Evolutionary conservation across 2,329 filamentous ascomycete genomes (phyloP), one percentile per base, ranked within the genome.

Genomic region (Verticillium zaregamsianum): DNA sequence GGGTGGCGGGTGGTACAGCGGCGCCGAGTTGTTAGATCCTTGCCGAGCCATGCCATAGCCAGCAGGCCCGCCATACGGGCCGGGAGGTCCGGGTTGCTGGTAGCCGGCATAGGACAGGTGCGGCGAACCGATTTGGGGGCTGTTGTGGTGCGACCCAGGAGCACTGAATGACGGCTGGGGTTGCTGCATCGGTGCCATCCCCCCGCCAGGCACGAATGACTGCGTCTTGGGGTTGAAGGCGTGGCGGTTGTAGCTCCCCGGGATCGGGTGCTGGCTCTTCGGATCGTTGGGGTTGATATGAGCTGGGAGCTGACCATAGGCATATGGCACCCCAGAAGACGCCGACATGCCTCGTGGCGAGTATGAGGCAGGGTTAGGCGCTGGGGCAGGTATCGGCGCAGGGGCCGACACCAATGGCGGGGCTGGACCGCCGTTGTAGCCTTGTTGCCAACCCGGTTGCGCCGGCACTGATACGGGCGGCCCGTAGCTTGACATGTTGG

Each of bases 191-290:
- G 81, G 77, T 33, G 78, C 75, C 72, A 83, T 80, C 31, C 79
- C 77, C 20, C 76, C 74, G 32, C 65, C 80, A 2, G 94, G 94
- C 28, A 97, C 86, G 74, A 98, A 97, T 0, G 93, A 91, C 71
- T 96, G 91, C 17, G 91, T 97, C 77, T 96, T 93, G 1, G 93
- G 94, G 71, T 97, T 97, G 79, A 98, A 97, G 14, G 90, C 87
- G 68, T 92, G 91, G 62, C 93, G 85, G 71, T 90, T 92, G 67
- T 86, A 96, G 75, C 90, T 95, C 39, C 92, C 92, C 15, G 92
- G 91, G 61, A 96, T 87, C 6, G 92, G 91, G 72, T 97, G 92
- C 71, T 93, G 90, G 62, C 85, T 86, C 73, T 90, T 88, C 9
- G 88, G 86, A 68, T 90, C 90, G 64, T 90, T 83, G 31, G 91